A percentile compares a stretch with the other conserved stretches of the same genome.
phyloP scores from a whole-genome alignment of 1,139 yeast species.

The Hemisphaericaspora lyxosophila region DNA sequence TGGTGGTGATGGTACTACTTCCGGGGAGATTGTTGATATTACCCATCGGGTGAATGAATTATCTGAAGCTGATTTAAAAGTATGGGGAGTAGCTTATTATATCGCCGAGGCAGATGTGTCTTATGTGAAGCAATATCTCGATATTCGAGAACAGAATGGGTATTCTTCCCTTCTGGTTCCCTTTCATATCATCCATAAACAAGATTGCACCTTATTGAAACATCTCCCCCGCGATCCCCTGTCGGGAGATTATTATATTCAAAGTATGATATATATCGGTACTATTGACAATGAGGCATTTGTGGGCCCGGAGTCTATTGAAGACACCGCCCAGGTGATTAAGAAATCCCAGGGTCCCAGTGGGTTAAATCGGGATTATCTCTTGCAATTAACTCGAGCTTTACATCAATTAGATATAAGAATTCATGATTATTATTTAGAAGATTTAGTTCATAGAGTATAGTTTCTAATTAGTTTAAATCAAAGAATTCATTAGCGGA shows the following conservation, averaged over 20 bases:
- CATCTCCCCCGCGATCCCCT: slow-evolving; percentile 22
- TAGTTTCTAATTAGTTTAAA: slow-evolving; percentile 3
- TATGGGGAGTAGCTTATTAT: slow-evolving; percentile 74
- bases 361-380: slow-evolving; percentile 75
- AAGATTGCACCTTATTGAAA: slow-evolving; percentile 13
- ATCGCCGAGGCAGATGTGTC: slow-evolving; percentile 65
- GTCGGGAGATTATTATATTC: slow-evolving; percentile 43
- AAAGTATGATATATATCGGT: slow-evolving; percentile 80
- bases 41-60: slow-evolving; percentile 21
- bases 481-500: slow-evolving; percentile 21
- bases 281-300: slow-evolving; percentile 78
- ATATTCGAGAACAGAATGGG: slow-evolving; percentile 86
- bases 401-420: slow-evolving; percentile 47
- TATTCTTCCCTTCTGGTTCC: slow-evolving; percentile 71
- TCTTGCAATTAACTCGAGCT: slow-evolving; percentile 53
- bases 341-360: slow-evolving; percentile 67
- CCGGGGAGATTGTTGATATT: slow-evolving; percentile 8
- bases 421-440: slow-evolving; percentile 37
- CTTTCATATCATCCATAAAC: slow-evolving; percentile 50
- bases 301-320: slow-evolving; percentile 71
- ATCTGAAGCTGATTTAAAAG: slow-evolving; percentile 48
- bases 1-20: slow-evolving; percentile 1
- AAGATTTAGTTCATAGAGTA: slow-evolving; percentile 26
- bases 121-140: slow-evolving; percentile 66
- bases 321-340: slow-evolving; percentile 62